Conservation (phyloP, 306 rosid genomes). For the Inga laurina region DNA sequence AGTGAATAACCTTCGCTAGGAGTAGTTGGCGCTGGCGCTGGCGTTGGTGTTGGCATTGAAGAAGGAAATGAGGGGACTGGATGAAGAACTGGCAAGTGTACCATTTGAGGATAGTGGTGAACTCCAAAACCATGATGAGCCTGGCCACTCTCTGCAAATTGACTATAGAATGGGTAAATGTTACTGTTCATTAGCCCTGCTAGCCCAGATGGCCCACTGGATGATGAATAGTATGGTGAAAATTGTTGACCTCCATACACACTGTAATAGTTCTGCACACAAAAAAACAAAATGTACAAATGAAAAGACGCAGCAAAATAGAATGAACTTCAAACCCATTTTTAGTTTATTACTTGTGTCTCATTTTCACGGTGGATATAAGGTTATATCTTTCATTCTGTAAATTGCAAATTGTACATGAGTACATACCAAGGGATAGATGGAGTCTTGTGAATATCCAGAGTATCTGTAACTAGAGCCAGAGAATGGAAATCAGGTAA, state of each 20-base stretch:
- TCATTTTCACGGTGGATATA: background rate
- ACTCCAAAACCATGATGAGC: conserved; percentile 65
- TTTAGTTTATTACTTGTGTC: background rate
- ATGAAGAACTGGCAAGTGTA: conserved; percentile 69
- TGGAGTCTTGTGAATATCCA: conserved; percentile 79
- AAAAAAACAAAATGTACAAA: background rate
- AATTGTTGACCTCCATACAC: conserved; percentile 86
- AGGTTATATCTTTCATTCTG: background rate
- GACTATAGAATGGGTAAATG: conserved; percentile 75
- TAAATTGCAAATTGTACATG: background rate
- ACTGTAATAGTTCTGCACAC: conserved; percentile 65
- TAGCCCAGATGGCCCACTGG: conserved; percentile 60
- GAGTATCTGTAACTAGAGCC: conserved; percentile 54
- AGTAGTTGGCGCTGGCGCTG: conserved; percentile 43
- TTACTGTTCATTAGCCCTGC: conserved; percentile 55
- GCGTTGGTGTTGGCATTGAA: conserved; percentile 48
- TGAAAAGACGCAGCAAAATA: conserved; percentile 20
- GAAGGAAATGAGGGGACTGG: conserved; percentile 72
- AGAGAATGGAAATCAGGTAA: conserved; percentile 12
- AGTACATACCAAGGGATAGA: conserved; percentile 66
- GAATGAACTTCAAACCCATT: background rate
- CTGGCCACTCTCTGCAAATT: conserved; percentile 63
- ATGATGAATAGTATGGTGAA: conserved; percentile 60
- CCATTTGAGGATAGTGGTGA: conserved; percentile 67
- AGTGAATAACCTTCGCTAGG: conserved; percentile 46